Percentiles rank a stretch among this genome's conserved stretches.
Evolutionary conservation across 2,329 filamentous ascomycete species (phyloP).

Genomic region (Bipolaris oryzae): DNA sequence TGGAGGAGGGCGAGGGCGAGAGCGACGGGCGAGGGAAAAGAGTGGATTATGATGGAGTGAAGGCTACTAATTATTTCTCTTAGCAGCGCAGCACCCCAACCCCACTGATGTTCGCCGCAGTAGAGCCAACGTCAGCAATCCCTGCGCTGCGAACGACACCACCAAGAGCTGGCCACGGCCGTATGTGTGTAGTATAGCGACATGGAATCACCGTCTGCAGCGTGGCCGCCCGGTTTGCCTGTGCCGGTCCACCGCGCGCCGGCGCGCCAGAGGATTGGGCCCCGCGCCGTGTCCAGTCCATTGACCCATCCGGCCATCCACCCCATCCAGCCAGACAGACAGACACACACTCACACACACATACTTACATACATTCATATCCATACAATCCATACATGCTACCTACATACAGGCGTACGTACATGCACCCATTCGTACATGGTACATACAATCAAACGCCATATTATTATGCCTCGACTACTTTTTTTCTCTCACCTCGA

Average conservation of each 20-base stretch:
- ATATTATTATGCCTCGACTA: conserved; percentile 6
- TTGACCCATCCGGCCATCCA: no score
- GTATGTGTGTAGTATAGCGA: conserved; percentile 30
- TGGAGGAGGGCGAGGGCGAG: conserved; percentile 15
- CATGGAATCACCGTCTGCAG: conserved; percentile 14
- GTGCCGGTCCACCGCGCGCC: conserved; percentile 12
- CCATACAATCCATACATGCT: no score
- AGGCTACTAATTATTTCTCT: conserved; percentile 40
- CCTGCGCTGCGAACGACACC: conserved; percentile 35
- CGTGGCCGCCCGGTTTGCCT: conserved; percentile 8
- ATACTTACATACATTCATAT: no score
- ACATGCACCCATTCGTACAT: no score
- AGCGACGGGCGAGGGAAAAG: conserved; percentile 11
- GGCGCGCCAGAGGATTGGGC: conserved; percentile 13
- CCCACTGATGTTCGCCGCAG: conserved; percentile 28
- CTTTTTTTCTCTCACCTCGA: no score
- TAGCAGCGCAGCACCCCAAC: conserved; percentile 33
- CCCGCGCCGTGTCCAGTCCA: not conserved
- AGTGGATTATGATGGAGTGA: conserved; percentile 25
- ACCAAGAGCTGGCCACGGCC: conserved; percentile 23
- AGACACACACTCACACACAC: no score
- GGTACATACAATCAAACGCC: no score
- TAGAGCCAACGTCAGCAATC: conserved; percentile 30
- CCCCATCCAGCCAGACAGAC: no score
- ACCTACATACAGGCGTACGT: no score